Evolutionary conservation across 176 grass and related monocot species (phyloP).

Genomic region (Triticum urartu): DNA sequence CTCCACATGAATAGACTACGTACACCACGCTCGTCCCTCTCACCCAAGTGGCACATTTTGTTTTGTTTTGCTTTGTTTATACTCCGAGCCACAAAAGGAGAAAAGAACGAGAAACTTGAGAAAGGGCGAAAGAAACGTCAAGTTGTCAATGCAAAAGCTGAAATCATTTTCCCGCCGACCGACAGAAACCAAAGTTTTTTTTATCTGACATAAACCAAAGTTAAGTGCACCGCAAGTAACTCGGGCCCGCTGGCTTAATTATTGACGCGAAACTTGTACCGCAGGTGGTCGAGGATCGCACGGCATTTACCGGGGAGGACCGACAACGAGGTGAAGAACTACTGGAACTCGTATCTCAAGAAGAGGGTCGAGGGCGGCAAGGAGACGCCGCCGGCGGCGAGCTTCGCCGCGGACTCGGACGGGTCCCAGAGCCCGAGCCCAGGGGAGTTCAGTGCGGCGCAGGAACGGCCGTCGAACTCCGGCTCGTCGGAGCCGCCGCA

Average conservation of each 20-base stretch:
- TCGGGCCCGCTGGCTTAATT: neutral
- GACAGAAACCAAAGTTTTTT: constrained; percentile 39
- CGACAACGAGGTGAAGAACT: constrained; percentile 97
- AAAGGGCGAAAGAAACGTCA: neutral
- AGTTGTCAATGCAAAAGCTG: constrained; percentile 26
- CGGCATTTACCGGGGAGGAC: constrained; percentile 77
- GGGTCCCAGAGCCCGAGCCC: constrained; percentile 14
- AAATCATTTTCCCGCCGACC: constrained; percentile 25
- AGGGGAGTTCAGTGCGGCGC: neutral
- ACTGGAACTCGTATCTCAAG: constrained; percentile 99
- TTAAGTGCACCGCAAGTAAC: constrained; percentile 10
- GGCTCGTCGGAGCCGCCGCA: constrained; percentile 49
- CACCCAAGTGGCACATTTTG: constrained; percentile 28
- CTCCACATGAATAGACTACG: constrained; percentile 52
- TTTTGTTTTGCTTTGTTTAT: constrained; percentile 4
- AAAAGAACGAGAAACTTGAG: neutral
- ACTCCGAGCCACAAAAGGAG: neutral
- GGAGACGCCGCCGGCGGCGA: neutral
- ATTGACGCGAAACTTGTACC: constrained; percentile 4
- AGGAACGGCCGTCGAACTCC: constrained; percentile 37
- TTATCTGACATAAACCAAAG: constrained; percentile 33
- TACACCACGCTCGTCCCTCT: constrained; percentile 52
- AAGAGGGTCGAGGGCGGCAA: constrained; percentile 50
- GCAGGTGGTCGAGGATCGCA: constrained; percentile 92
- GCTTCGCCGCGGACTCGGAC: constrained; percentile 17